Conservation (phyloP, 352 stramenopile species). For the Phytophthora citricola region DNA sequence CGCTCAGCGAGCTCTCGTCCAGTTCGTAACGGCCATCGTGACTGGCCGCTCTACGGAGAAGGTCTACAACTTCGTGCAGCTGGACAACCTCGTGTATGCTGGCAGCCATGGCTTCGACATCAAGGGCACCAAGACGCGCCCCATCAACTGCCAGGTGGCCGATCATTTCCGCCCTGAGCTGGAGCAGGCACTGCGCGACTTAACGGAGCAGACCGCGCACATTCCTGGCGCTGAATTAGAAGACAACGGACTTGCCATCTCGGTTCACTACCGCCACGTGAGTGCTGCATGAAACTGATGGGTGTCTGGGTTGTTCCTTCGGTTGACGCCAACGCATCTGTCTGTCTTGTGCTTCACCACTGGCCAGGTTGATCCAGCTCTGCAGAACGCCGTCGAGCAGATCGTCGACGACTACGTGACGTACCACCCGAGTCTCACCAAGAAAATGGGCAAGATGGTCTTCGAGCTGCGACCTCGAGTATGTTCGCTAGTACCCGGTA, state of each 20-base stretch:
- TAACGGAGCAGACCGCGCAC: constrained; percentile 44
- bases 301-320: constrained; percentile 18
- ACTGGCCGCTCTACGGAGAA: constrained; percentile 78
- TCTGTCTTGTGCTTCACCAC: constrained; percentile 26
- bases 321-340: constrained; percentile 19
- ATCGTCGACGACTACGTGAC: constrained; percentile 89
- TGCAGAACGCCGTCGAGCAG: constrained; percentile 72
- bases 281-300: constrained; percentile 23
- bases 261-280: constrained; percentile 81
- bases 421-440: constrained; percentile 52
- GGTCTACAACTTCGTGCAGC: constrained; percentile 79
- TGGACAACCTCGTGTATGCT: constrained; percentile 83
- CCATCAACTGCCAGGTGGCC: constrained; percentile 66
- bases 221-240: constrained; percentile 71
- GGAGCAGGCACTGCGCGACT: constrained; percentile 46
- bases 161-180: constrained; percentile 61
- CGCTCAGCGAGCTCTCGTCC: constrained; percentile 65
- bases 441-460: constrained; percentile 82
- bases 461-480: constrained; percentile 74
- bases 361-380: constrained; percentile 44
- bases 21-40: constrained; percentile 78
- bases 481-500: background rate
- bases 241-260: constrained; percentile 81
- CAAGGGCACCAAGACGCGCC: constrained; percentile 58
- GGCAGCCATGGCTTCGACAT: constrained; percentile 87